Evolutionary conservation across 306 rosid genomes (phyloP), one percentile per base, ranked within the genome.

Genomic region (Pyrus betulifolia): DNA sequence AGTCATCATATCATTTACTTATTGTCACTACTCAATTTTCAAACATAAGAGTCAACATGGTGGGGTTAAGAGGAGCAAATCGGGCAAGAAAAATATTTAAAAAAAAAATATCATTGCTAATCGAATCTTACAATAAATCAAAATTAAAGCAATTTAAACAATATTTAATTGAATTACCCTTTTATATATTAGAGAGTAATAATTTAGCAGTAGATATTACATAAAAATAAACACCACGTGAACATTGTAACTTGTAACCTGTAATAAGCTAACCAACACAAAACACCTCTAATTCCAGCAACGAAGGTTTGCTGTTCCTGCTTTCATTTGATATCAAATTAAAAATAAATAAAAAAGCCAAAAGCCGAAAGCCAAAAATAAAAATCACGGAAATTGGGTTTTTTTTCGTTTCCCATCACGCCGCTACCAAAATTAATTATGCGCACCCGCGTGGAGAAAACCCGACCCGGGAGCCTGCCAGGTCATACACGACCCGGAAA

Each of bases 391-490:
- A 70, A 75, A 70, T 62, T 42, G 75, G 22, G 27, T 6, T 4
- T 49, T 49, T 49, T 6, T 19, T 22, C 3, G 18, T 22, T 66
- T 12, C 80, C 45, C 46, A 33, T 25, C 62, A 74, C 28, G 58
- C 68, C 78, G 66, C 70, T 9, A 54, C 44, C 8, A 46, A 21
- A 30, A 28, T 30, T 22, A 0, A 11, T 88, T 78, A 90, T 45
- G 69, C 88, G 79, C 99, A 95, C 0, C 97, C 97, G 42, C 88
- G 88, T 1, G 96, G 93, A 0, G 99, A 80, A 40, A 95, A 95
- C 79, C 99, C 99, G 88, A 95, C 90, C 87, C 96, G 96, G 0
- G 90, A 87, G 69, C 84, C 79, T 21, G 86, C 90, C 68, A 95
- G 67, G 67, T 95, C 97, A 54, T 85, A 95, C 8, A 87, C 92